Evolutionary conservation across 2,329 filamentous ascomycete species (phyloP).

Genomic region (Venturia aucupariae): DNA sequence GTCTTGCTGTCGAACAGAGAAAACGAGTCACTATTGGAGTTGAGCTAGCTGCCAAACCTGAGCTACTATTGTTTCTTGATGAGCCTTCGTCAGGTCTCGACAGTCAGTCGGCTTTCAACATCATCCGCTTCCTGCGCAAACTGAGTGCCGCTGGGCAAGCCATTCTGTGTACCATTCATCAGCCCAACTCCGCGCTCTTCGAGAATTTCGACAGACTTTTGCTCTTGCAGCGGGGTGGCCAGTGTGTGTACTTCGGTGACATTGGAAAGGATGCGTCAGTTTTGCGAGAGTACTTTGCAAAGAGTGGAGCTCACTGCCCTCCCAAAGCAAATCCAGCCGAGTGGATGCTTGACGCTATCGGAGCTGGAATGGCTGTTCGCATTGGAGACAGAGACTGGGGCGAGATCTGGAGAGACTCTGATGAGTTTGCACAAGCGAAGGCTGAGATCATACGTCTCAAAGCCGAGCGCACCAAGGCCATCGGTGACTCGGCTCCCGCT

Average conservation of each 20-base stretch:
- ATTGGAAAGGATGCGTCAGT: constrained; percentile 65
- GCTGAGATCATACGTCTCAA: constrained; percentile 59
- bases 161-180: constrained; percentile 85
- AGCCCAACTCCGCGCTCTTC: constrained; percentile 77
- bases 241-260: constrained; percentile 78
- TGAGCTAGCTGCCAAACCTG: constrained; percentile 55
- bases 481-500: constrained; percentile 33
- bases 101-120: constrained; percentile 64
- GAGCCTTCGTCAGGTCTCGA: constrained; percentile 71
- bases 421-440: constrained; percentile 60
- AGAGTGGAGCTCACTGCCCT: constrained; percentile 49
- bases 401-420: constrained; percentile 66
- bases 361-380: constrained; percentile 62
- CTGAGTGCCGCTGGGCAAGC: constrained; percentile 73
- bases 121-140: constrained; percentile 69
- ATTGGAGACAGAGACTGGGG: constrained; percentile 60
- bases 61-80: constrained; percentile 67
- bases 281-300: constrained; percentile 50
- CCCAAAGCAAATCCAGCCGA: constrained; percentile 51
- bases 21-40: constrained; percentile 58
- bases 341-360: constrained; percentile 80
- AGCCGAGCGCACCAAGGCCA: constrained; percentile 44
- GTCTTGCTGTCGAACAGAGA: constrained; percentile 56
- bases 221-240: constrained; percentile 66
- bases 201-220: constrained; percentile 81